Percentiles rank a stretch among this genome's conserved stretches.
phyloP scores from a whole-genome alignment of 2,329 filamentous ascomycete genomes.

The Bipolaris cookei region DNA sequence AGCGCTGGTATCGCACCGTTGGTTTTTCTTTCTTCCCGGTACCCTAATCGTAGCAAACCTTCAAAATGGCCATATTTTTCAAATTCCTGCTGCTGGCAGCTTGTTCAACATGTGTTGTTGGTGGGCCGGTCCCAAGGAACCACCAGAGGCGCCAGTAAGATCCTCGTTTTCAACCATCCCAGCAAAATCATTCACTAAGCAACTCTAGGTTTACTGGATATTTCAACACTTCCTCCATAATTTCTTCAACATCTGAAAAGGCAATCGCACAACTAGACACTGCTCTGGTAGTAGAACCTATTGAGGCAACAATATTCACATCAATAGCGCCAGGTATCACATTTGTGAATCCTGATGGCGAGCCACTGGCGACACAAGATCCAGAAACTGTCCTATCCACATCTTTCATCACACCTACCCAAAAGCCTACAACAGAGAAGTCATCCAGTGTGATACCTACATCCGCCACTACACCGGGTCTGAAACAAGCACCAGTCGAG shows the following conservation, averaged over 20 bases:
- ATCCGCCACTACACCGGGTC: conserved; percentile 10
- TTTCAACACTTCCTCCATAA: conserved; percentile 27
- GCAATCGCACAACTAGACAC: conserved; percentile 37
- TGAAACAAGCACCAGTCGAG: conserved; percentile 10
- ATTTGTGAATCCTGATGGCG: conserved; percentile 40
- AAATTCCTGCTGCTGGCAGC: conserved; percentile 49
- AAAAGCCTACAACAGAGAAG: conserved; percentile 19
- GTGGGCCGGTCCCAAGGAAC: conserved; percentile 43
- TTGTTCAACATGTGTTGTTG: conserved; percentile 34
- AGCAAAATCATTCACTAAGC: conserved; percentile 16
- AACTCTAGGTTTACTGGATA: conserved; percentile 35
- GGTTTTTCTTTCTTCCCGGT: conserved; percentile 18
- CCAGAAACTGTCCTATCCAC: conserved; percentile 41
- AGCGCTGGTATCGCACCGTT: conserved; percentile 20
- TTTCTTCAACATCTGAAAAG: conserved; percentile 14
- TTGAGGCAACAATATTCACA: conserved; percentile 39
- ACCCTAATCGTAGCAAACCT: conserved; percentile 30
- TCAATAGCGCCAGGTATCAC: conserved; percentile 39
- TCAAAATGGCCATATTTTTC: conserved; percentile 35
- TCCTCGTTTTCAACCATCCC: background rate
- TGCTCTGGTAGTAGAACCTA: conserved; percentile 43
- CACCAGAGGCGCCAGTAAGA: conserved; percentile 40
- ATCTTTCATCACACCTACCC: conserved; percentile 36
- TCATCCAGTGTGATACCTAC: conserved; percentile 20
- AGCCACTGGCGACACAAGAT: conserved; percentile 40